Conservation (phyloP, 257 asterid genomes). For the Linderniella brevidens region DNA sequence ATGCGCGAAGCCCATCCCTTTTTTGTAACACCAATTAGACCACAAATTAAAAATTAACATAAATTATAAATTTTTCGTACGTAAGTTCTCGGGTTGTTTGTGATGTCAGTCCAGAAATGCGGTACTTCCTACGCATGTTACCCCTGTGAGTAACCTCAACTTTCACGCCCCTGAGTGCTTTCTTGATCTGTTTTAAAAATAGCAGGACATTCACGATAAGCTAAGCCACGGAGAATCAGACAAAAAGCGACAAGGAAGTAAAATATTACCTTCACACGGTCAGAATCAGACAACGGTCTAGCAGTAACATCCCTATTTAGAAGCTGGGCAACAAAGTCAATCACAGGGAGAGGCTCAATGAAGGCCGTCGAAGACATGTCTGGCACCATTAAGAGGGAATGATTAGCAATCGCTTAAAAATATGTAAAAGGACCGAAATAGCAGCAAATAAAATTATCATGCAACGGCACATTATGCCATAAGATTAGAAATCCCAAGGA, state of each 20-base stretch:
- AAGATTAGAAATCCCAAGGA: too few species aligned
- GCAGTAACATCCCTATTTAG: slow-evolving; percentile 62
- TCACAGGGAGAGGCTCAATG: slow-evolving; percentile 87
- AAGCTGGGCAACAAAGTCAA: slow-evolving; percentile 74
- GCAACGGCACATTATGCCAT: too few species aligned
- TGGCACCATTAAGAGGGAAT: slow-evolving; percentile 16
- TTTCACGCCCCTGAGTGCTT: slow-evolving; percentile 46
- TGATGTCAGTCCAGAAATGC: slow-evolving; percentile 36
- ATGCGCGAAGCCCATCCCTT: too few species aligned
- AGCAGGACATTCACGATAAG: too few species aligned
- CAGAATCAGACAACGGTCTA: slow-evolving; percentile 82
- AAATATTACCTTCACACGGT: slow-evolving; percentile 64
- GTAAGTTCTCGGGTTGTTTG: slow-evolving; percentile 42
- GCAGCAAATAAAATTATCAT: background rate
- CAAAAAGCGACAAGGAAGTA: background rate
- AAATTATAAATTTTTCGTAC: slow-evolving; percentile 10
- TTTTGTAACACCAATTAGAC: background rate
- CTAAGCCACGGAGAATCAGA: background rate
- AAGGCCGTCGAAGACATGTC: slow-evolving; percentile 98
- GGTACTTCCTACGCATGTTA: slow-evolving; percentile 32
- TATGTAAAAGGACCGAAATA: background rate
- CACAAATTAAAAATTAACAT: background rate
- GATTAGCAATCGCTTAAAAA: background rate
- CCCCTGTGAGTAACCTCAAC: slow-evolving; percentile 54
- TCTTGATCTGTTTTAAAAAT: slow-evolving; percentile 22